Base-by-base conservation (phyloP, 768 basidiomycete genomes). In the Auricularia heimuer region DNA sequence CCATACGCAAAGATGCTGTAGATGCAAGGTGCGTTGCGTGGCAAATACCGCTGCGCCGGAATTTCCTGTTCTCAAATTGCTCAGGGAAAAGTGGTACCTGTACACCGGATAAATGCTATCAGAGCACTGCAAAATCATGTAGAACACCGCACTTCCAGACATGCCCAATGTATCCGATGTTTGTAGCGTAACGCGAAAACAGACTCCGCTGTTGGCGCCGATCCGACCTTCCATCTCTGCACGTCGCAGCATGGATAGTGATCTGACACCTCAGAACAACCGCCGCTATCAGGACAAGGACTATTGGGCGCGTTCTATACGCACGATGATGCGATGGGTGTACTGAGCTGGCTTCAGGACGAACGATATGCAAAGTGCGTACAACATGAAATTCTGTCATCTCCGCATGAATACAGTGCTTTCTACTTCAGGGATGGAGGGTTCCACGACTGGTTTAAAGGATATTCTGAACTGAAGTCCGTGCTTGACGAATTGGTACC, bases 381-480 rank as follows among this genome's bases (percentile, higher is more conserved):
- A 37, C 8, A 42, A 14, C 8, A 7, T 42, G 12, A 7, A 8
- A 8, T 1, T 42, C 39, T 14, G 39, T 14, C 12, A 42, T 42
- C 12, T 29, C 29, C 29, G 29, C 29, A 29, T 29, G 29, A 29
- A 29, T 29, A 29, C 2, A 2, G 29, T 29, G 39, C 39, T 42
- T 16, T 14, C 4, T 45, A 64, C 29, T 29, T 29, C 69, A 90
- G 89, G 69, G 86, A 88, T 18, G 83, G 83, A n/a, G 76, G 76
- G 3, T 77, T 82, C 4, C 92, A 89, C 67, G 92, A 94, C 75
- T 94, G 92, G 92, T 92, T 92, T 78, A 92, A 91, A 73, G 84
- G 85, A 8, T 94, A 92, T 69, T 73, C 74, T 2, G 90, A 94
- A 65, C 77, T 94, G n/a, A 81, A 85, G 6, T 74, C 80, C 61